Evolutionary conservation across 2,329 filamentous ascomycete species (phyloP).

Genomic region (Ascomycota sp.): DNA sequence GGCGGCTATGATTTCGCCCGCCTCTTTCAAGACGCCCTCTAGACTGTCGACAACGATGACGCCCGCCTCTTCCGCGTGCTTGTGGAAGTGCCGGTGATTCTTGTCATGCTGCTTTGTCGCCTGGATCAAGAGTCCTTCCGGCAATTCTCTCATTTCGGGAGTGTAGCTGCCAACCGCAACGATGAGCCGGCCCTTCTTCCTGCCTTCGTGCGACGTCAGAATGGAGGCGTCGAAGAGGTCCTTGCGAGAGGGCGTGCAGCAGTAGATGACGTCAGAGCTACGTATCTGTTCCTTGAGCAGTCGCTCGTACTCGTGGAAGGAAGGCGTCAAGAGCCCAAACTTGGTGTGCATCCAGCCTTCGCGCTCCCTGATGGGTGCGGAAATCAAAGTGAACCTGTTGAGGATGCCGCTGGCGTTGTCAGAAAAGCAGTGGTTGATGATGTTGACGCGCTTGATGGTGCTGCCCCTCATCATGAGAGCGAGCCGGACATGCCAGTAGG

Average conservation of each 20-base stretch:
- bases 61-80: constrained; percentile 40
- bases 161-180: constrained; percentile 52
- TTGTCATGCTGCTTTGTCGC: constrained; percentile 26
- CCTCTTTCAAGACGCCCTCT: constrained; percentile 60
- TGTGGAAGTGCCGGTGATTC: constrained; percentile 41
- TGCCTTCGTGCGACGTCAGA: constrained; percentile 50
- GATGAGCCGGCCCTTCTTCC: constrained; percentile 51
- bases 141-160: constrained; percentile 62
- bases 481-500: constrained; percentile 84
- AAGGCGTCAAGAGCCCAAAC: constrained; percentile 47
- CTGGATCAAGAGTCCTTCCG: constrained; percentile 52
- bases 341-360: constrained; percentile 46
- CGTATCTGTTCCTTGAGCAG: constrained; percentile 51
- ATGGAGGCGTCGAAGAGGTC: constrained; percentile 57
- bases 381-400: constrained; percentile 23
- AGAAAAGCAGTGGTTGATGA: constrained; percentile 58
- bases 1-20: constrained; percentile 70
- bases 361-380: constrained; percentile 21
- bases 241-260: constrained; percentile 57
- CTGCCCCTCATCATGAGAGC: constrained; percentile 51
- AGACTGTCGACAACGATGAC: constrained; percentile 57
- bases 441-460: constrained; percentile 60
- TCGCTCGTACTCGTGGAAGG: constrained; percentile 46
- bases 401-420: constrained; percentile 32
- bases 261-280: constrained; percentile 65